phyloP scores from a whole-genome alignment of 78 protist genomes.

The Dictyostelium purpureum region DNA sequence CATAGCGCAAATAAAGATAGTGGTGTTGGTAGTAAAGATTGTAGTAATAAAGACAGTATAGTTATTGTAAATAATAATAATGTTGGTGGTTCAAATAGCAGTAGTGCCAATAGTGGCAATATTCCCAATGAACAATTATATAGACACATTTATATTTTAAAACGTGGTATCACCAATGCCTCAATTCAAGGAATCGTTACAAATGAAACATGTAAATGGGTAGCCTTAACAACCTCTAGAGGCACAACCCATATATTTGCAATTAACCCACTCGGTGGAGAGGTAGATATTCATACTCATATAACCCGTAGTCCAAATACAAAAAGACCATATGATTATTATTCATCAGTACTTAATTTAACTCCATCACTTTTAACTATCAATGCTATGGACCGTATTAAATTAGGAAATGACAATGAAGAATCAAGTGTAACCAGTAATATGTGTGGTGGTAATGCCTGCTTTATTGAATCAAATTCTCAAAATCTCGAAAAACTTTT shows the following conservation, averaged over 20 bases:
- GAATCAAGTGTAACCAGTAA: background rate
- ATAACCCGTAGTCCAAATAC: constrained; percentile 13
- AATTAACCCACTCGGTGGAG: constrained; percentile 71
- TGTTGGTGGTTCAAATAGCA: background rate
- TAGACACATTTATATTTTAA: constrained; percentile 73
- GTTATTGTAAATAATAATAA: background rate
- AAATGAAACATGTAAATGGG: constrained; percentile 73
- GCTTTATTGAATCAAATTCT: constrained; percentile 36
- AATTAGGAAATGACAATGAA: constrained; percentile 49
- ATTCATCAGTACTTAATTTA: constrained; percentile 15
- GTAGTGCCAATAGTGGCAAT: background rate
- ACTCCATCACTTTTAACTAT: constrained; percentile 43
- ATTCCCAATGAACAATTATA: constrained; percentile 9
- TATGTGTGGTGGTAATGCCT: constrained; percentile 38
- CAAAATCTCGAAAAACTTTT: constrained; percentile 26
- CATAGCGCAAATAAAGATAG: background rate
- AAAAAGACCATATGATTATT: constrained; percentile 13
- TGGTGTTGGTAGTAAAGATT: constrained; percentile 2
- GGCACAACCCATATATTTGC: constrained; percentile 76
- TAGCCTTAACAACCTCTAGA: constrained; percentile 50
- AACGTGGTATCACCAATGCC: constrained; percentile 77
- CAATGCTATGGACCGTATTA: constrained; percentile 72
- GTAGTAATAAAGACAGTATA: background rate
- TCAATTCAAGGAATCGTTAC: constrained; percentile 65
- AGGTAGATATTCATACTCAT: constrained; percentile 68